Evolutionary conservation across 1,284 basidiomycete genomes (phyloP).

Genomic region (Ustilago crameri): DNA sequence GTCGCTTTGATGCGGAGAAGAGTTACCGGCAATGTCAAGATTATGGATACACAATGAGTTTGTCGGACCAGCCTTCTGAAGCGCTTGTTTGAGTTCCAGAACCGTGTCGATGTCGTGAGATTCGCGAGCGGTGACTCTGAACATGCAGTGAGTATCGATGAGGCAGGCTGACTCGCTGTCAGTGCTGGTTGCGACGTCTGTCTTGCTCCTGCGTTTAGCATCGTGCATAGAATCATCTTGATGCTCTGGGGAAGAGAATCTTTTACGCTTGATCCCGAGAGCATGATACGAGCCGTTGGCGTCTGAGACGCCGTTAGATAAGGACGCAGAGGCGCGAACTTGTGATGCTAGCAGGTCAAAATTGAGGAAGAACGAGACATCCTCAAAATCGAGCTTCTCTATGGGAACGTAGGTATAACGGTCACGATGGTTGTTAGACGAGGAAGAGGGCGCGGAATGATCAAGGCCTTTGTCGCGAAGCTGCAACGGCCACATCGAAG

Average conservation of each 20-base stretch:
- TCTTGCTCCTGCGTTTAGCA: constrained; percentile 8
- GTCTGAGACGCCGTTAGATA: not conserved
- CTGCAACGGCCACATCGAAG: constrained; percentile 38
- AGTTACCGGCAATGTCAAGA: constrained; percentile 8
- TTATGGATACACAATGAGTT: not conserved
- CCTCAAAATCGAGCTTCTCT: constrained; percentile 40
- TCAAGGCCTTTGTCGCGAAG: constrained; percentile 13
- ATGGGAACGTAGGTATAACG: constrained; percentile 11
- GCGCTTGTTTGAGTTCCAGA: constrained; percentile 18
- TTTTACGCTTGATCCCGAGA: constrained; percentile 14
- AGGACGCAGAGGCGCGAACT: not conserved
- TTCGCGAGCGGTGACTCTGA: constrained; percentile 26
- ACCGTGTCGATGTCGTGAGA: constrained; percentile 12
- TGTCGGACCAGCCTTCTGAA: not conserved
- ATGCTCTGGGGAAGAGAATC: not conserved
- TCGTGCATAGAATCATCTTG: not conserved
- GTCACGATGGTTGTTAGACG: not conserved
- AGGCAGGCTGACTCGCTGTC: not conserved
- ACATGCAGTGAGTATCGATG: constrained; percentile 29
- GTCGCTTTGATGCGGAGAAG: not conserved
- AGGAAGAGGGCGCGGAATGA: not conserved
- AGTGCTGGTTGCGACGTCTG: not conserved
- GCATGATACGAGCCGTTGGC: not conserved
- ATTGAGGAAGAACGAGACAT: constrained; percentile 37
- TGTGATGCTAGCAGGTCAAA: constrained; percentile 14